Evolutionary conservation across 2,329 filamentous ascomycete genomes (phyloP), one percentile per base, ranked within the genome.

Genomic region (Calcarisporium arbuscula): DNA sequence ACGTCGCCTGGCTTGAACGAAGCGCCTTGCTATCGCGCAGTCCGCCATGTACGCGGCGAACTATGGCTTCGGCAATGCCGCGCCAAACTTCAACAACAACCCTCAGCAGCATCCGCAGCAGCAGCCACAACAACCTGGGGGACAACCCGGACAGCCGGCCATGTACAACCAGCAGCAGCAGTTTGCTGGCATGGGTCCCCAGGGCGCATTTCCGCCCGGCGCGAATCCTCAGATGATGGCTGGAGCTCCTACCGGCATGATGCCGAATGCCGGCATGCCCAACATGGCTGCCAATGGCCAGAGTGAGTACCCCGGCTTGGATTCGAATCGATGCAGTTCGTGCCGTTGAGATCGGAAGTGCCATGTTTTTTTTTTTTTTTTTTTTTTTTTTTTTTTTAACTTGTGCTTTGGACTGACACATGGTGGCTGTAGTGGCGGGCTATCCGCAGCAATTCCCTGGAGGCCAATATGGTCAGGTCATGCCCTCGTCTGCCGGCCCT

Each of bases 221-320:
- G 66, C 67, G 34, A 74, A 70, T 45, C 60, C 65, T 34, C 61
- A 72, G 57, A 74, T 77, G 70, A 74, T 74, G 65, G 59, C 63
- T 32, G 65, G 61, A 44, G 69, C 67, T 26, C 65, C 68, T 59
- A 67, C 64, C 57, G 72, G 67, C 51, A 78, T 80, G 74, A 79
- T 80, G 75, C 75, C 73, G 60, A 76, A 69, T 53, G 57, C 71
- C 47, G 68, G 61, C 52, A 74, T 77, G 71, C 67, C 66, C 44
- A 71, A 72, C 53, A 76, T 77, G 70, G 62, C 64, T 45, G 58
- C 68, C 44, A 77, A 76, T 64, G 71, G 73, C 34, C 73, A 77
- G 54, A 75, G 73, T 77, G 62, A 68, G 73, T 65, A n/a, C n/a
- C n/a, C n/a, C n/a, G n/a, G n/a, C n/a, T n/a, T n/a, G n/a, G n/a